phyloP scores from a whole-genome alignment of 2,329 filamentous ascomycete species.

The Beauveria sp. region DNA sequence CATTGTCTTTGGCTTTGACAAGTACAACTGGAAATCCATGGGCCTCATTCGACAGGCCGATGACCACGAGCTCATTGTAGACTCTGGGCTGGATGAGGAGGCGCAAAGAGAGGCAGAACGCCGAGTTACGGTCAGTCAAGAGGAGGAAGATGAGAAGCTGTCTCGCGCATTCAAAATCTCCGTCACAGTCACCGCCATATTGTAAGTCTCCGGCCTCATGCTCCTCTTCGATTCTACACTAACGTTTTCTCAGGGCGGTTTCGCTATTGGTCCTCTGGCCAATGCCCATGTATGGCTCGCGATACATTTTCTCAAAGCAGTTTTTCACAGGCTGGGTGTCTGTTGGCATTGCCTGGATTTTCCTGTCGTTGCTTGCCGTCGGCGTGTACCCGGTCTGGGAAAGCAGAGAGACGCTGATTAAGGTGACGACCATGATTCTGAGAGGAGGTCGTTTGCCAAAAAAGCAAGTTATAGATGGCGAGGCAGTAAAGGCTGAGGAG shows the following conservation, averaged over 20 bases:
- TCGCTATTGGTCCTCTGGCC: constrained; percentile 78
- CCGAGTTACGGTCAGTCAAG: constrained; percentile 18
- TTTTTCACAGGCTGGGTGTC: constrained; percentile 73
- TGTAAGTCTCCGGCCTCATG: constrained; percentile 16
- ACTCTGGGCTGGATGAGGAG: constrained; percentile 41
- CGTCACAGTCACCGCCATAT: constrained; percentile 23
- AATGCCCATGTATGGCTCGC: constrained; percentile 79
- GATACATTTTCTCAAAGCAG: constrained; percentile 52
- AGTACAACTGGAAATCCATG: constrained; percentile 87
- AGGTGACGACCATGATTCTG: constrained; percentile 15
- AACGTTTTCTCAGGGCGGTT: constrained; percentile 39
- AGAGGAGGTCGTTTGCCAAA: constrained; percentile 11
- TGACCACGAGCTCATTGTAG: constrained; percentile 62
- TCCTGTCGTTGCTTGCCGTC: constrained; percentile 62
- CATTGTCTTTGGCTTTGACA: constrained; percentile 47
- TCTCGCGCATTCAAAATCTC: constrained; percentile 45
- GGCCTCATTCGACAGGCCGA: constrained; percentile 68
- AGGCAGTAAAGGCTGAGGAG: constrained; percentile 9
- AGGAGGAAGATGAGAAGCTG: constrained; percentile 41
- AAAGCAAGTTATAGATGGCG: background rate
- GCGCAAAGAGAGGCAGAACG: constrained; percentile 16
- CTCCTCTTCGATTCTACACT: background rate
- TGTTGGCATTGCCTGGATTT: constrained; percentile 66
- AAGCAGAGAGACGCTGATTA: constrained; percentile 51
- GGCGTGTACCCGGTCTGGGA: constrained; percentile 78